These are phyloP conservation scores for Sporothrix mexicana DNA, from an alignment of 2,329 filamentous ascomycete species.

Conservation along the genomic window DNA sequence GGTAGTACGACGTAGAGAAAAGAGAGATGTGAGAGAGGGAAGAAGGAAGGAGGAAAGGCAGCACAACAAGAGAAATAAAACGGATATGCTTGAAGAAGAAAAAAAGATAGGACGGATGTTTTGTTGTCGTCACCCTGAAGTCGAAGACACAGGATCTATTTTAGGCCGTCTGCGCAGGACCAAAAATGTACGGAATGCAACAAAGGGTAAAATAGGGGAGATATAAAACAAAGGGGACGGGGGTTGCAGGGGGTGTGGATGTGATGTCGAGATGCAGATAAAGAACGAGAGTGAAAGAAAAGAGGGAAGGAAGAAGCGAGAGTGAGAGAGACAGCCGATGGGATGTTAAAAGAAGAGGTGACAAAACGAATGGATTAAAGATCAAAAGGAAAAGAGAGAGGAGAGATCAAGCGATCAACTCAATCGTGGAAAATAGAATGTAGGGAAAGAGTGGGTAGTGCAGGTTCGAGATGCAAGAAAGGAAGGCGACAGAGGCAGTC, in stretches of 20 bases:
- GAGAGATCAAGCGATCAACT: background rate
- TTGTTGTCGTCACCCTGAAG: background rate
- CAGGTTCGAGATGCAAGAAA: background rate
- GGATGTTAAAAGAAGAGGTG: background rate
- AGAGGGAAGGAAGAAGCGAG: background rate
- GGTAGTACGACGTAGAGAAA: background rate
- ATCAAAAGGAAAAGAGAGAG: background rate
- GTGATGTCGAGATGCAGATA: slow-evolving; percentile 16
- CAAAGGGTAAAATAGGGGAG: slow-evolving; percentile 19
- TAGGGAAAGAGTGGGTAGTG: slow-evolving; percentile 1
- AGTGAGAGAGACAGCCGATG: background rate
- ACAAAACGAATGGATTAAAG: slow-evolving; percentile 4
- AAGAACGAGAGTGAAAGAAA: slow-evolving; percentile 11
- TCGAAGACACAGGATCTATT: slow-evolving; percentile 8
- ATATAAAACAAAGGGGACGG: slow-evolving; percentile 30
- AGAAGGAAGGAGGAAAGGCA: background rate
- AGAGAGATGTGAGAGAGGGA: background rate
- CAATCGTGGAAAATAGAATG: background rate
- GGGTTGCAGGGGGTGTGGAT: slow-evolving; percentile 19
- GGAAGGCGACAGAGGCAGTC: background rate
- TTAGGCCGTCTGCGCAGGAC: background rate
- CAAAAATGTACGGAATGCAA: slow-evolving; percentile 9
- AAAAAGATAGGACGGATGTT: background rate
- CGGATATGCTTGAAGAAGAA: background rate
- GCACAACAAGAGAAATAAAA: background rate